Evolutionary conservation across 164 flowering plant genomes (phyloP).

Genomic region (Vitis rotundifolia): DNA sequence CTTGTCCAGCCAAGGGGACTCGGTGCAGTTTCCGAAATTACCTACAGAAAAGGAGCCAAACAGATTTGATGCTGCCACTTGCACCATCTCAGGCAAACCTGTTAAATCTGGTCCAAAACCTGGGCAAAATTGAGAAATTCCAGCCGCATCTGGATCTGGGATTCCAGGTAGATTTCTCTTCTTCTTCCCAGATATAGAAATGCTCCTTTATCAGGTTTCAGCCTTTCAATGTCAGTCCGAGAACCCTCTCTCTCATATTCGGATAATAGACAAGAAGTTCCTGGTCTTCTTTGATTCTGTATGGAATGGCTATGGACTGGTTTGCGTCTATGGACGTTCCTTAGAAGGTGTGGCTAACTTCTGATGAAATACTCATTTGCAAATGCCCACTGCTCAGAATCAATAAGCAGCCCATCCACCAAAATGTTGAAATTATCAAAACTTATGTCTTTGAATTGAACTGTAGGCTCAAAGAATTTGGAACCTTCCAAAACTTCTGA

Average conservation of each 20-base stretch:
- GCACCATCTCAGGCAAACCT: slow-evolving; percentile 29
- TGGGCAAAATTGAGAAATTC: slow-evolving; percentile 22
- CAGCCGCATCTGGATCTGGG: slow-evolving; percentile 21
- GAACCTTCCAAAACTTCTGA: slow-evolving; percentile 33
- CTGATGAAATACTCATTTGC: slow-evolving; percentile 68
- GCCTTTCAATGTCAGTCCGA: slow-evolving; percentile 45
- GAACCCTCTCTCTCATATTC: slow-evolving; percentile 49
- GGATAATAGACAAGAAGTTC: slow-evolving; percentile 29
- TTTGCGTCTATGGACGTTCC: slow-evolving; percentile 66
- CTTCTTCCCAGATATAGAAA: too few species aligned
- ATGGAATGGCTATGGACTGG: slow-evolving; percentile 71
- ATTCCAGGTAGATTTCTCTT: too few species aligned
- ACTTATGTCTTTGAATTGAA: slow-evolving; percentile 29
- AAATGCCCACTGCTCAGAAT: slow-evolving; percentile 65
- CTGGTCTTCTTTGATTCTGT: slow-evolving; percentile 39
- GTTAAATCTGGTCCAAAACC: slow-evolving; percentile 23
- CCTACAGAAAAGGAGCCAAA: slow-evolving; percentile 24
- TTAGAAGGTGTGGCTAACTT: slow-evolving; percentile 53
- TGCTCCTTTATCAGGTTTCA: slow-evolving; percentile 37
- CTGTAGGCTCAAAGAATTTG: slow-evolving; percentile 14
- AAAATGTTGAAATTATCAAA: slow-evolving; percentile 33
- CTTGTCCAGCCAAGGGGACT: slow-evolving; percentile 11
- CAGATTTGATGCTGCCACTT: slow-evolving; percentile 17
- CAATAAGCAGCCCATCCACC: slow-evolving; percentile 32
- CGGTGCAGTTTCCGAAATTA: slow-evolving; percentile 13